phyloP scores from a whole-genome alignment of 2,329 filamentous ascomycete genomes.

The Penicillium janthinellum region DNA sequence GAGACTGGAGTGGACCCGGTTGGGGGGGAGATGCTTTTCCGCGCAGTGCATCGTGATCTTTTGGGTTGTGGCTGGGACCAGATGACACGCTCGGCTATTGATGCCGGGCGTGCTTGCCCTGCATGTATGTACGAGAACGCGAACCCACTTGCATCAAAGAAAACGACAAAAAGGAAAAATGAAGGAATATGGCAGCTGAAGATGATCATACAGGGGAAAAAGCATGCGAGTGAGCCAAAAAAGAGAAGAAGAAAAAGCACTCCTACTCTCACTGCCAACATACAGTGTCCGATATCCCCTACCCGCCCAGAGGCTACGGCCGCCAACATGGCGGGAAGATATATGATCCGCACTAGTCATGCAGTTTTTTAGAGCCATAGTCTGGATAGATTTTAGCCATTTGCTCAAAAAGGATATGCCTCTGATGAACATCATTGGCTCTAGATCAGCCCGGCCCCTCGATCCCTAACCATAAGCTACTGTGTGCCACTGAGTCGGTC shows the following conservation, averaged over 20 bases:
- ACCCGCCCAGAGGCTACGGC: too few relatives aligned
- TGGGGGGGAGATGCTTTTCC: not conserved
- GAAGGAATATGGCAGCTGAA: not conserved
- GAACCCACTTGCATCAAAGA: not conserved
- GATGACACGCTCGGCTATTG: conserved; percentile 3
- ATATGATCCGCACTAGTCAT: not conserved
- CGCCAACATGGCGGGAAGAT: too few relatives aligned
- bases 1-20: not conserved
- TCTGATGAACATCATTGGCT: not conserved
- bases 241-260: not conserved
- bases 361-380: not conserved
- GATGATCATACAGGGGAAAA: not conserved
- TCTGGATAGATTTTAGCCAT: not conserved
- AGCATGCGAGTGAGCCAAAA: not conserved
- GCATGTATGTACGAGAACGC: not conserved
- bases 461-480: not conserved
- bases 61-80: not conserved
- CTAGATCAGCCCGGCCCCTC: not conserved
- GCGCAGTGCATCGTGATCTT: conserved; percentile 1
- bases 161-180: not conserved
- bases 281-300: not conserved
- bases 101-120: not conserved
- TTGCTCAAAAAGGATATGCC: not conserved
- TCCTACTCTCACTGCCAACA: not conserved
- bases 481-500: not conserved